These are phyloP conservation scores for Myxozyma neotropica DNA, from an alignment of 805 yeast genomes.

Conservation along the genomic window DNA sequence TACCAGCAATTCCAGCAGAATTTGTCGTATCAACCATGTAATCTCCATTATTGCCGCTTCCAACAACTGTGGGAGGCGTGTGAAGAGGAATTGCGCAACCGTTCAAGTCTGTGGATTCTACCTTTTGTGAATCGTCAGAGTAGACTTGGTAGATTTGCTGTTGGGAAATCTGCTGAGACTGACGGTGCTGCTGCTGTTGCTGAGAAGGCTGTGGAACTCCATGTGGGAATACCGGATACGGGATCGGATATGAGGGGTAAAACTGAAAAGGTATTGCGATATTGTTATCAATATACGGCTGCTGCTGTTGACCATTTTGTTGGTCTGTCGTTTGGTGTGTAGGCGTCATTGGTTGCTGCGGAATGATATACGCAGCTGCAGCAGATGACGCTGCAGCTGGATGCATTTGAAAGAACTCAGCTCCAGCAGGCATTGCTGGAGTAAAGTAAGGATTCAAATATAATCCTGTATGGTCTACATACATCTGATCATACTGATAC, in stretches of 20 bases:
- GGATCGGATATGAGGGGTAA: neutral
- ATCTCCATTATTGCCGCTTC: neutral
- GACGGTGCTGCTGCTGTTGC: too few relatives aligned
- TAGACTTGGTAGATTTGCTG: neutral
- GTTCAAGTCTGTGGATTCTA: neutral
- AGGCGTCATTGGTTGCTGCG: neutral
- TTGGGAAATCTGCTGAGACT: neutral
- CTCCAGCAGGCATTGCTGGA: neutral
- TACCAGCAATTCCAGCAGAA: neutral
- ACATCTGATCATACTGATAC: neutral
- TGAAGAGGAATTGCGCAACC: neutral
- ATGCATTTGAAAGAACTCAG: constrained; percentile 2
- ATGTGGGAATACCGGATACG: neutral
- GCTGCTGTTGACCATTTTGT: neutral
- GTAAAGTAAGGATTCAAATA: neutral
- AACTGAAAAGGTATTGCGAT: constrained; percentile 4
- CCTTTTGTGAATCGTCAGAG: neutral
- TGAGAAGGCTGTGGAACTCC: neutral
- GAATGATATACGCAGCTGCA: neutral
- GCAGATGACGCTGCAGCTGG: neutral
- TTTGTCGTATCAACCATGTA: neutral
- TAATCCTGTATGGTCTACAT: neutral
- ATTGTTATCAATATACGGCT: neutral
- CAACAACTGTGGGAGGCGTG: neutral
- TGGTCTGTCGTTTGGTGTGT: neutral